Base-by-base conservation (phyloP, 768 basidiomycete genomes). In the Phylloporus rhodoxanthus region DNA sequence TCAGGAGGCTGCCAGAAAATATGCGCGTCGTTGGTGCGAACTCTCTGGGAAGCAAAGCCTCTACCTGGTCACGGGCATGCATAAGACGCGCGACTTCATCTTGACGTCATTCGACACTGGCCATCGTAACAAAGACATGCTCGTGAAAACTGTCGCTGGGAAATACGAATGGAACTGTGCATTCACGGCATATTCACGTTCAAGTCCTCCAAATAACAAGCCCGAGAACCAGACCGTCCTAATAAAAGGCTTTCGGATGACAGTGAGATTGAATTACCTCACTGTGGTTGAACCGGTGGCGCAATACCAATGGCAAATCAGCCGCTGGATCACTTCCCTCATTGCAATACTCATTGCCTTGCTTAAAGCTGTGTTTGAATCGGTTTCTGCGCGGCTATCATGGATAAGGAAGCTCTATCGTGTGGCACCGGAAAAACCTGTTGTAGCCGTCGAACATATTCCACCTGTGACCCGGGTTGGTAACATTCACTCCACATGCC, bases 181-280 rank as follows among this genome's bases (percentile, higher is more conserved):
- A 36, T 36, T 36, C 4, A 19, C n/a, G 7, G 17, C 17, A 36
- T n/a, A 36, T 8, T 19, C 34, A 8, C 34, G 17, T 19, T 8
- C 17, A 10, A 19, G 34, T 17, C 34, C 34, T 36, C 34, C 17
- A 36, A 15, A 36, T 8, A 36, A 36, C 34, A 19, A 36, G 34
- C 9, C 19, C 34, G 17, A 19, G n/a, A 54, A 56, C 28, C 55
- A 56, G 38, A 55, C 55, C 8, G 6, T 56, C 14, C 14, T 56
- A 20, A 40, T 56, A 14, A 39, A 39, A 23, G 53, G 53, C 3
- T 55, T 57, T 41, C 47, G 39, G 39, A 45, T 55, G 8, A 37
- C 42, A 17, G 37, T 48, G 4, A 50, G 45, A n/a, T 25, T 26
- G 37, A 7, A 29, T 21, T 15, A 15, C 25, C 17, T 36, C 5